A percentile compares a stretch with the other conserved stretches of the same genome.
phyloP scores from a whole-genome alignment of 352 stramenopile species.

The Pythium chondricola region DNA sequence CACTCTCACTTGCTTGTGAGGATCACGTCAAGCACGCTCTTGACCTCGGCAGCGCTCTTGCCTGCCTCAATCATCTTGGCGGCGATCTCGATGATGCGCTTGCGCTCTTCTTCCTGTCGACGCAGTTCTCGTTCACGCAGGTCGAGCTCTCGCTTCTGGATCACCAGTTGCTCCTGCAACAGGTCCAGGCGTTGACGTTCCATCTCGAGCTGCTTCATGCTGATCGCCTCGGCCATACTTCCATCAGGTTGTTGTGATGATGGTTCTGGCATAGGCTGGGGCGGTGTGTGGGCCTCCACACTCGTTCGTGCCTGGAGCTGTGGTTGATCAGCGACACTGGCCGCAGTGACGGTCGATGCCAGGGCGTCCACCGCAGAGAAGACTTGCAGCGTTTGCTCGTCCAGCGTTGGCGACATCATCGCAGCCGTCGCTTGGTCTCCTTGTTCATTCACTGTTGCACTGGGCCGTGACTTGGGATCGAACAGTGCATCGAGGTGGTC shows the following conservation, averaged over 20 bases:
- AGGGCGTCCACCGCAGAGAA: no score
- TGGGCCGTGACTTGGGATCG: conserved; percentile 4
- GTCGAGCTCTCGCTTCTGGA: conserved; percentile 36
- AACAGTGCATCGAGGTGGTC: conserved; percentile 29
- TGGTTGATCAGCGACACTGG: no score
- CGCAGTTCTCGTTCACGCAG: conserved; percentile 33
- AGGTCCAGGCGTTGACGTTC: conserved; percentile 37
- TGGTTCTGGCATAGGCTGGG: not conserved
- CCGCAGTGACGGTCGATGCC: no score
- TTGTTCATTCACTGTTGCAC: no score
- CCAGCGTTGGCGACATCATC: no score
- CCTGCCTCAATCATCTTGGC: conserved; percentile 16
- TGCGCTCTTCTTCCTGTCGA: conserved; percentile 26
- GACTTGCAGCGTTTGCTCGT: no score
- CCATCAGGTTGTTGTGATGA: not conserved
- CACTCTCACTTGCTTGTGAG: no score
- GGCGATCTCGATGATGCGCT: conserved; percentile 11
- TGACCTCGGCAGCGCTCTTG: conserved; percentile 17
- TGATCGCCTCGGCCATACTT: not conserved
- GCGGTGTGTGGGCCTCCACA: no score
- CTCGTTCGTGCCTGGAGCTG: no score
- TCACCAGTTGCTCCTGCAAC: conserved; percentile 15
- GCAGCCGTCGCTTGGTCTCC: no score
- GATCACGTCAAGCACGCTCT: conserved; percentile 14
- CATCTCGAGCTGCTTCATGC: conserved; percentile 16